Evolutionary conservation across 73 alveolate genomes (phyloP).

Genomic region (Paramecium pentaurelia): DNA sequence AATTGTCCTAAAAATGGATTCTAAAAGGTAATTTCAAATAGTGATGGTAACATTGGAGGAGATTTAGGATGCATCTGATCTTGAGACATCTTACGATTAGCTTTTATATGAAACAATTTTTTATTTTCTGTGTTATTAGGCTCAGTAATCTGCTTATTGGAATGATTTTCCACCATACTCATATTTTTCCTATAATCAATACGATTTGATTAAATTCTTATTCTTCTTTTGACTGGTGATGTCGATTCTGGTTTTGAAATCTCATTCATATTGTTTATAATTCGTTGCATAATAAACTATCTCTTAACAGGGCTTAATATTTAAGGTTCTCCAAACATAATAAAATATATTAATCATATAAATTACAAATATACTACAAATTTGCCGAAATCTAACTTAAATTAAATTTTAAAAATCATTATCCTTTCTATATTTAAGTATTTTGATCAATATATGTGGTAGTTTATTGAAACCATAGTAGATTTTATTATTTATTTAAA

Average conservation of each 20-base stretch:
- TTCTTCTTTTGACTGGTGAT: neutral
- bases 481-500: too few relatives aligned
- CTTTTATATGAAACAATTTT: neutral
- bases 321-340: slow-evolving; percentile 7
- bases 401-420: neutral
- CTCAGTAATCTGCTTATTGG: neutral
- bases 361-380: neutral
- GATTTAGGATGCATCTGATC: slow-evolving; percentile 39
- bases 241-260: neutral
- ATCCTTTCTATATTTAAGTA: neutral
- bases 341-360: neutral
- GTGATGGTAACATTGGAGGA: slow-evolving; percentile 3
- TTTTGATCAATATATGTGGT: neutral
- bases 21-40: slow-evolving; percentile 5
- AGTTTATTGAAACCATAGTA: neutral
- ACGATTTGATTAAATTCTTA: neutral
- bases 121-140: neutral
- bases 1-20: neutral
- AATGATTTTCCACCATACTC: slow-evolving; percentile 7
- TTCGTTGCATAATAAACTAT: neutral
- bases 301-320: neutral
- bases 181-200: neutral
- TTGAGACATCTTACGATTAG: neutral
- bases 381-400: neutral
- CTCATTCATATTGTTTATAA: neutral